These are phyloP conservation scores for Candida pini DNA, from an alignment of 805 yeast genomes.

Conservation along the genomic window DNA sequence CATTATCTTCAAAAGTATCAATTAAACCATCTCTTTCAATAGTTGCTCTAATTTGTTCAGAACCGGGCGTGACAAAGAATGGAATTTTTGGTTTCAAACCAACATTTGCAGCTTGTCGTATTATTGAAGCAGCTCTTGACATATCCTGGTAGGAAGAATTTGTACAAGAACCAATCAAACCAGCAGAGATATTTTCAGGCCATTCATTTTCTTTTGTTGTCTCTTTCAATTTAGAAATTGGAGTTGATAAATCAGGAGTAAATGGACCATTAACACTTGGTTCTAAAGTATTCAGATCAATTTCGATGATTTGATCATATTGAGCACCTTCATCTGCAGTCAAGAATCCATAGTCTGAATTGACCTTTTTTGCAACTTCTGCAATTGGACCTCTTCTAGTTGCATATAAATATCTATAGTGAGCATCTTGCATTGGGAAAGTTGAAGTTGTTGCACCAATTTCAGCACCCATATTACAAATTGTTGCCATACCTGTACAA, in stretches of 20 bases:
- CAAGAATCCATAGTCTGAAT: slow-evolving; percentile 55
- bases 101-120: slow-evolving; percentile 82
- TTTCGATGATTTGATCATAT: slow-evolving; percentile 89
- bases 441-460: slow-evolving; percentile 97
- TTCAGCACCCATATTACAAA: slow-evolving; percentile 99
- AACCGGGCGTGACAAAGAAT: slow-evolving; percentile 95
- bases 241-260: slow-evolving; percentile 97
- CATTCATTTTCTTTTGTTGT: slow-evolving; percentile 81
- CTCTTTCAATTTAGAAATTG: slow-evolving; percentile 80
- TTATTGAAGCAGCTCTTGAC: slow-evolving; percentile 93
- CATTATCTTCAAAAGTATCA: slow-evolving; percentile 81
- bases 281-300: slow-evolving; percentile 83
- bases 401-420: slow-evolving; percentile 79
- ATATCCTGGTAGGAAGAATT: slow-evolving; percentile 98
- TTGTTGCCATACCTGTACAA: slow-evolving; percentile 99
- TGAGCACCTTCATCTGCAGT: slow-evolving; percentile 89
- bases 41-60: slow-evolving; percentile 97
- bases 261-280: slow-evolving; percentile 98
- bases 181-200: slow-evolving; percentile 92
- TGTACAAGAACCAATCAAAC: slow-evolving; percentile 97
- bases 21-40: slow-evolving; percentile 95
- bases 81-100: slow-evolving; percentile 90
- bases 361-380: slow-evolving; percentile 67
- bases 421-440: slow-evolving; percentile 92
- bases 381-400: slow-evolving; percentile 85